A percentile compares a stretch with the other conserved stretches of the same genome.
phyloP scores from a whole-genome alignment of 2,329 filamentous ascomycete genomes.

The Cryphonectria japonica region DNA sequence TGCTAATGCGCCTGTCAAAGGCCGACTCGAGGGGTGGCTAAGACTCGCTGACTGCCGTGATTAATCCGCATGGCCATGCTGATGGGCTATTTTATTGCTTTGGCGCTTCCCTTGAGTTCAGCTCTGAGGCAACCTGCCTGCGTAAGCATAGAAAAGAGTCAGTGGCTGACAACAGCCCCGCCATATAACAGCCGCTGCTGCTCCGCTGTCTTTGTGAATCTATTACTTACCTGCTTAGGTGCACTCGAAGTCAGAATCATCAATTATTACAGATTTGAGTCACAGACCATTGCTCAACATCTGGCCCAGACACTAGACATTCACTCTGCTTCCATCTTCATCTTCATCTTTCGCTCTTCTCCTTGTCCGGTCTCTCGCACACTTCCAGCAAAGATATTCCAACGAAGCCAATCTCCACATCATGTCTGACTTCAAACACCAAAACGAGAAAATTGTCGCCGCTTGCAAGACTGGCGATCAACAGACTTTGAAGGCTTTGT shows the following conservation, averaged over 20 bases:
- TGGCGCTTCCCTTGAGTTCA: not conserved
- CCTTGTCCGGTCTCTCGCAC: not conserved
- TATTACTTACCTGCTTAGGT: not conserved
- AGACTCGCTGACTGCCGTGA: not conserved
- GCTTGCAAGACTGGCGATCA: constrained; percentile 5
- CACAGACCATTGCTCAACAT: not conserved
- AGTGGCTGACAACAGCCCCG: not conserved
- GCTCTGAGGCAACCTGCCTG: not conserved
- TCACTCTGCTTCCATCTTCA: not conserved
- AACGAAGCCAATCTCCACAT: not conserved
- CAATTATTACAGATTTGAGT: not conserved
- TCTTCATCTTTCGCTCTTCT: no score
- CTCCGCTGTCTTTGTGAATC: not conserved
- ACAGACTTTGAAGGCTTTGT: not conserved
- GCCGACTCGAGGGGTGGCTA: no score
- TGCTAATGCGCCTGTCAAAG: no score
- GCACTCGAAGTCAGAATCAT: not conserved
- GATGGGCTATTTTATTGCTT: not conserved
- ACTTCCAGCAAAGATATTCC: not conserved
- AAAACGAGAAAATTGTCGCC: not conserved
- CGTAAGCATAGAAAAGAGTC: not conserved
- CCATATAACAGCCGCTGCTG: no score
- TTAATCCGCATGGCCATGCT: not conserved
- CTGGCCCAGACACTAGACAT: not conserved
- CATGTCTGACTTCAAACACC: not conserved